Conservation (phyloP, 2,329 filamentous ascomycete species). For the Claviceps capensis region DNA sequence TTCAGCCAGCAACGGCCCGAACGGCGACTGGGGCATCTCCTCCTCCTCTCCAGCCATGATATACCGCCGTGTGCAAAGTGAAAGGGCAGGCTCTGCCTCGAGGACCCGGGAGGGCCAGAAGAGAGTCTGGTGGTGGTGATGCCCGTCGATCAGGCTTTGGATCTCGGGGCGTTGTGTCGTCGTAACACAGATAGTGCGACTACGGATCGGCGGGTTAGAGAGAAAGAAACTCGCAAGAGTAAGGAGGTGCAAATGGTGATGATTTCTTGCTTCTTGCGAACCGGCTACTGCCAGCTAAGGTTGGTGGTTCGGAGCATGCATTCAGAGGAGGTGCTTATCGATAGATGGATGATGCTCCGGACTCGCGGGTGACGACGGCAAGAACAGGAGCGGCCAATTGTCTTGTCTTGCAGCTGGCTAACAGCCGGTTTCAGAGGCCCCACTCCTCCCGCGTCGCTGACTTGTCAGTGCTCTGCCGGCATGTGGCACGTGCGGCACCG, state of each 20-base stretch:
- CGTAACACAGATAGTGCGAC: neutral
- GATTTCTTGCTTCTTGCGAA: neutral
- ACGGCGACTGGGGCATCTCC: slow-evolving; percentile 28
- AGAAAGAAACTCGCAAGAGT: neutral
- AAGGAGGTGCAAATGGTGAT: neutral
- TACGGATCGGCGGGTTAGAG: neutral
- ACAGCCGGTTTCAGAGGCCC: no score
- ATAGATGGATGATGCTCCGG: neutral
- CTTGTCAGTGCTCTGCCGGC: no score
- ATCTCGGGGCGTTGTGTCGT: neutral
- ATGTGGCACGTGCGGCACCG: no score
- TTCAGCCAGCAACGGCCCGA: slow-evolving; percentile 53
- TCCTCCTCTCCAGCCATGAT: slow-evolving; percentile 22
- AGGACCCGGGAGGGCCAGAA: neutral
- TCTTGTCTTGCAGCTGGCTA: no score
- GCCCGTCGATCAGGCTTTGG: neutral
- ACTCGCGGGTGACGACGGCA: neutral
- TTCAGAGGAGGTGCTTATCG: slow-evolving; percentile 2
- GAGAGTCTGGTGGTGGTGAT: neutral
- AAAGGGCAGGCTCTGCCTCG: neutral
- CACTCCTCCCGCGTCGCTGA: no score
- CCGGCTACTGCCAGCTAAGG: neutral
- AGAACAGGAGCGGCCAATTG: neutral
- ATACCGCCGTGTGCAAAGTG: neutral
- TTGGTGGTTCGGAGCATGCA: neutral